Evolutionary conservation across 768 basidiomycete species (phyloP).

Genomic region (Boletus insuetus): DNA sequence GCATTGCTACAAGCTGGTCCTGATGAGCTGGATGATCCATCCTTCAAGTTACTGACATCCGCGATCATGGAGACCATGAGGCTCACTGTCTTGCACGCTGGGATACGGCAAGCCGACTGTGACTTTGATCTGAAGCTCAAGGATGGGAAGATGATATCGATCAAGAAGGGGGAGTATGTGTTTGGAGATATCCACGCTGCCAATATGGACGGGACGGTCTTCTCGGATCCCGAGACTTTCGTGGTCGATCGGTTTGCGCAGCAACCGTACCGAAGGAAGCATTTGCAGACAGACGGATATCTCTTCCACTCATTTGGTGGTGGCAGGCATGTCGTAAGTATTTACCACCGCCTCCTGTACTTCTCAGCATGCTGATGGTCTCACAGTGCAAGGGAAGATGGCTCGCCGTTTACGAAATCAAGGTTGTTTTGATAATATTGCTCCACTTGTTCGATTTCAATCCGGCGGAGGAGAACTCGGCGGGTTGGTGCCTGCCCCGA

Average conservation of each 20-base stretch:
- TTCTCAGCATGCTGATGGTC: neutral
- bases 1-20: constrained; percentile 11
- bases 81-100: constrained; percentile 15
- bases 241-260: constrained; percentile 11
- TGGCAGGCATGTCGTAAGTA: constrained; percentile 19
- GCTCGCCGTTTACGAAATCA: constrained; percentile 19
- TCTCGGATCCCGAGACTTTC: constrained; percentile 13
- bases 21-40: constrained; percentile 14
- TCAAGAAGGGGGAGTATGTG: constrained; percentile 21
- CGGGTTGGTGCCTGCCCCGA: no score
- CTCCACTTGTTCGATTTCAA: neutral
- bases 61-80: constrained; percentile 28
- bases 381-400: constrained; percentile 16
- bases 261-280: neutral
- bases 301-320: constrained; percentile 13
- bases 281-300: constrained; percentile 9
- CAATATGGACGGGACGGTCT: constrained; percentile 13
- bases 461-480: no score
- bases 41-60: constrained; percentile 20
- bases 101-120: constrained; percentile 12
- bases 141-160: constrained; percentile 5
- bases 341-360: neutral
- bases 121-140: constrained; percentile 16
- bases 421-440: constrained; percentile 11
- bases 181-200: constrained; percentile 17